Conservation (phyloP, 441 rosid species). For the Pelargonium citronellum region DNA sequence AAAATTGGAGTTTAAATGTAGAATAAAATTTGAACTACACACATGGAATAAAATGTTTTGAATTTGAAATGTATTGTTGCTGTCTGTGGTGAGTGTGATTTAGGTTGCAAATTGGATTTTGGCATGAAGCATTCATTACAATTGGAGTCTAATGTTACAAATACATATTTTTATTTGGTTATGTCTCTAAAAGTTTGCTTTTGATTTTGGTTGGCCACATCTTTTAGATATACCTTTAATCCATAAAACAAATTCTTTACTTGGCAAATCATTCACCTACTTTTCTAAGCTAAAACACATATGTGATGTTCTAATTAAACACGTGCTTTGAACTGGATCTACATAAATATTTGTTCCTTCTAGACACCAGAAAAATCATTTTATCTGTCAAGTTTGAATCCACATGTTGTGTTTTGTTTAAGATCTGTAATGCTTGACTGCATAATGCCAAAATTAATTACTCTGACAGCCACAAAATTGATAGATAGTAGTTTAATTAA, state of each 20-base stretch:
- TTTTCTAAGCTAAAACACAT: not conserved
- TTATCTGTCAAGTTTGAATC: not conserved
- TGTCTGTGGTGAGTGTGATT: not conserved
- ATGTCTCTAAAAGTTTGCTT: not conserved
- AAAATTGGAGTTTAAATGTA: too few relatives aligned
- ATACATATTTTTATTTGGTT: slow-evolving; percentile 14
- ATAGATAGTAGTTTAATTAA: not conserved
- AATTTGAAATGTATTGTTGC: not conserved
- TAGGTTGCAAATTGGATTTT: not conserved
- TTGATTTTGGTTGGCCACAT: too few relatives aligned
- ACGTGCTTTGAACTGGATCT: not conserved
- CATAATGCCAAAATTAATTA: not conserved
- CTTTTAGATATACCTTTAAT: too few relatives aligned
- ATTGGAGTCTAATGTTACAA: too few relatives aligned
- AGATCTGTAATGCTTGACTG: not conserved
- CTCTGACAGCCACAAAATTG: not conserved
- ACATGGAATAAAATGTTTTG: not conserved
- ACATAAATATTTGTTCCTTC: not conserved
- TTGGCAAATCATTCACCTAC: not conserved
- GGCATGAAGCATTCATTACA: too few relatives aligned
- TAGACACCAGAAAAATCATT: not conserved
- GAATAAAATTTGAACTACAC: too few relatives aligned
- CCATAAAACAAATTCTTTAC: not conserved
- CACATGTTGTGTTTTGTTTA: not conserved
- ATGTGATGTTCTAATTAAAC: not conserved